Evolutionary conservation across 306 rosid genomes (phyloP).

Genomic region (Morella rubra): DNA sequence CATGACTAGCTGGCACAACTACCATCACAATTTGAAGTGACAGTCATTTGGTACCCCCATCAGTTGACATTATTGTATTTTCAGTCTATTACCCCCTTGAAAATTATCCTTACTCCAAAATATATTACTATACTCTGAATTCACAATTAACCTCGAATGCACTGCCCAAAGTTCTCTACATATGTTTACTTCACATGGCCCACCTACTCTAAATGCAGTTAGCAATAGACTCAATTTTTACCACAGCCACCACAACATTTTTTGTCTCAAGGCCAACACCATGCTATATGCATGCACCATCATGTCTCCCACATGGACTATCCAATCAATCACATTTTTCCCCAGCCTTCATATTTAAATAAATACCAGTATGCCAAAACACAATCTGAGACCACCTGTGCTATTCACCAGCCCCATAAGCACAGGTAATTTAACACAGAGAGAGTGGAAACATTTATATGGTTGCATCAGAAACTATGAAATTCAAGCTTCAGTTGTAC

Average conservation of each 20-base stretch:
- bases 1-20: neutral
- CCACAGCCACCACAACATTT: neutral
- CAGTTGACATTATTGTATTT: neutral
- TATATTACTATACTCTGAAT: neutral
- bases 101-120: neutral
- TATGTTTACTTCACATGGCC: neutral
- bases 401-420: too few relatives aligned
- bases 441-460: neutral
- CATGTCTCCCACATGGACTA: neutral
- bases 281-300: neutral
- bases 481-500: neutral
- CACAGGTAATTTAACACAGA: too few relatives aligned
- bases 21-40: neutral
- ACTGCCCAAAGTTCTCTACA: neutral
- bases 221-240: neutral
- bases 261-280: neutral
- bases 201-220: neutral
- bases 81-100: neutral
- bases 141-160: neutral
- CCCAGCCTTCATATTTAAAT: neutral
- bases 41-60: neutral
- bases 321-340: neutral
- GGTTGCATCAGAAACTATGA: neutral
- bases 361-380: neutral
- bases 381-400: neutral